Conservation (phyloP, 495 filamentous ascomycete genomes). For the Tuber melanosporum region DNA sequence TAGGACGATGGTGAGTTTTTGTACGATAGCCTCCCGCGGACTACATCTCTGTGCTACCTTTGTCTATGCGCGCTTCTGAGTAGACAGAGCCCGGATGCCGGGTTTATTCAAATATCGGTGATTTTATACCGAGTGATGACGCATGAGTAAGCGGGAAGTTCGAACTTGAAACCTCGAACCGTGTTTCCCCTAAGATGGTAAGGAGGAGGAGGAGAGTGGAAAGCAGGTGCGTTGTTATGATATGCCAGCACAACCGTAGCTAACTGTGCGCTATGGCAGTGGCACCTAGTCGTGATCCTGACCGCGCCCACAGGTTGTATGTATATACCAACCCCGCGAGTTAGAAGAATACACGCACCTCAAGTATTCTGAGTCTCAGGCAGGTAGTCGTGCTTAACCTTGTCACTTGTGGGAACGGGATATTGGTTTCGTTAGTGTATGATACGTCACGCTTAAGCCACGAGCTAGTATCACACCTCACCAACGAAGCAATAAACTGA, state of each 20-base stretch:
- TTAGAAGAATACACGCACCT: not conserved
- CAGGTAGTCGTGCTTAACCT: not conserved
- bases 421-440: too few relatives aligned
- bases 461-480: not conserved
- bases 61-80: too few relatives aligned
- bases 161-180: not conserved
- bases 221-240: not conserved
- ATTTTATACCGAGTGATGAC: not conserved
- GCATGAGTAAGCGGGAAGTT: not conserved
- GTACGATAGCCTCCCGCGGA: not conserved
- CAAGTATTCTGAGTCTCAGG: not conserved
- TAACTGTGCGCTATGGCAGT: not conserved
- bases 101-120: not conserved
- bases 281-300: not conserved
- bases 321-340: not conserved
- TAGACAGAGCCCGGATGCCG: not conserved
- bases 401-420: not conserved
- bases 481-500: not conserved
- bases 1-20: not conserved
- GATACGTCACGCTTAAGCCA: not conserved
- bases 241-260: not conserved
- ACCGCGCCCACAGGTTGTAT: not conserved
- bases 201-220: not conserved
- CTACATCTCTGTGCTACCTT: not conserved
- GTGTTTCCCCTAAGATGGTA: not conserved